Base-by-base conservation (phyloP, 768 basidiomycete genomes). In the Kockovaella imperatae region DNA sequence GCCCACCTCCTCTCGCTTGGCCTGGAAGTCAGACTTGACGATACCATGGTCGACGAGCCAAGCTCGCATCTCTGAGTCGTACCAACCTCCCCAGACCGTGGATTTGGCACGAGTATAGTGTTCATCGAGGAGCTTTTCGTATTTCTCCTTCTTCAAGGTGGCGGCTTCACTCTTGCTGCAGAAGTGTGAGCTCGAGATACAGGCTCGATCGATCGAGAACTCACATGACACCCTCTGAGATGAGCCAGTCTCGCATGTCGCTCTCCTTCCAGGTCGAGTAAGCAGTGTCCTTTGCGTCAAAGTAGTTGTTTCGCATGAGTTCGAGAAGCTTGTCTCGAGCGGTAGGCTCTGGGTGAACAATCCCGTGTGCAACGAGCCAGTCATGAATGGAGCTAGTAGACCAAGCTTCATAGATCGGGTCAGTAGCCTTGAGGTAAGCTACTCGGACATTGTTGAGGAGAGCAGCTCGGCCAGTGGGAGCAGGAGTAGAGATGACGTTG, bases 381-480 rank as follows among this genome's bases (percentile, higher is more conserved):
- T 83, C 75, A 47, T 82, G 81, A 42, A 90, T 80, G 67, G 86
- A 85, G 3, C 80, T 83, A 65, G 86, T 83, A 45, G 82, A 83
- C 91, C 93, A 97, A 3, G 81, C 79, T 18, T 86, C 75, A 80
- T 86, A 97, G 30, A 84, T 69, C 2, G 84, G 84, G 18, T 80
- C 63, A 5, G 79, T 75, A 15, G 53, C 49, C 42, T 76, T 75
- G 31, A 78, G 79, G 64, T 88, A 90, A 0, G 80, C 76, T 26
- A 80, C 75, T 30, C 77, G 75, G 78, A 89, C 84, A 64, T 83
- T 75, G 10, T 73, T 73, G 28, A 86, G 67, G 28, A 95, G 69
- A 57, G 93, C 82, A 6, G 80, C 77, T 35, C 80, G 79, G 45
- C 77, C 81, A 49, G 79, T 78, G 54, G 81, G 74, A 15, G 73